Evolutionary conservation across 305 asterid species (phyloP).

Genomic region (Nicotiana rustica): DNA sequence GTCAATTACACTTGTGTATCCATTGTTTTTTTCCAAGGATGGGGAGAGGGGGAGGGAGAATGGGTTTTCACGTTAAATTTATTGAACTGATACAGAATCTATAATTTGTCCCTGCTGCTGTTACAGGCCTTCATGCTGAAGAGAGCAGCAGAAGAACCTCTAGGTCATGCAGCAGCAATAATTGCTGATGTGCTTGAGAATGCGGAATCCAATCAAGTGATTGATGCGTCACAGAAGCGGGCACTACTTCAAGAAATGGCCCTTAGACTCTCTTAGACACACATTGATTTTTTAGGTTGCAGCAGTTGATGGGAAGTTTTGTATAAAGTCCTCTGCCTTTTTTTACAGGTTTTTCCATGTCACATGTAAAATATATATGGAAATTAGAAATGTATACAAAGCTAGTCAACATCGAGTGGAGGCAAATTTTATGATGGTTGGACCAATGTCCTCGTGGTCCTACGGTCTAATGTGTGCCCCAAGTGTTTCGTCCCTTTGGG

Average conservation of each 20-base stretch:
- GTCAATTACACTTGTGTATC: slow-evolving; percentile 40
- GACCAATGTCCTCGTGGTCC: neutral
- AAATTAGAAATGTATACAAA: neutral
- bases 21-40: neutral
- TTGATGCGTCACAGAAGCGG: slow-evolving; percentile 83
- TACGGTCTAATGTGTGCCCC: neutral
- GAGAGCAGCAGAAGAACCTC: slow-evolving; percentile 98
- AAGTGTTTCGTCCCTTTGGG: neutral
- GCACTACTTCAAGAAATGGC: slow-evolving; percentile 98
- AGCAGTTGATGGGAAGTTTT: neutral
- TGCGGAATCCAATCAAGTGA: slow-evolving; percentile 81
- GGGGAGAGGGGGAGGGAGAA: neutral
- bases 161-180: slow-evolving; percentile 97
- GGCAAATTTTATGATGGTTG: neutral
- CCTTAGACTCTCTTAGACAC: slow-evolving; percentile 67
- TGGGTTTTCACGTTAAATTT: neutral
- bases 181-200: slow-evolving; percentile 93
- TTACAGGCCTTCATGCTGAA: slow-evolving; percentile 91
- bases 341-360: neutral
- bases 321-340: neutral
- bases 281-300: slow-evolving; percentile 12
- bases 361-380: slow-evolving; percentile 26
- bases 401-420: neutral
- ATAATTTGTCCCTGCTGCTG: slow-evolving; percentile 7
- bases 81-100: neutral